These are phyloP conservation scores for Boletus edulis DNA, from an alignment of 768 basidiomycete genomes.

Conservation along the genomic window DNA sequence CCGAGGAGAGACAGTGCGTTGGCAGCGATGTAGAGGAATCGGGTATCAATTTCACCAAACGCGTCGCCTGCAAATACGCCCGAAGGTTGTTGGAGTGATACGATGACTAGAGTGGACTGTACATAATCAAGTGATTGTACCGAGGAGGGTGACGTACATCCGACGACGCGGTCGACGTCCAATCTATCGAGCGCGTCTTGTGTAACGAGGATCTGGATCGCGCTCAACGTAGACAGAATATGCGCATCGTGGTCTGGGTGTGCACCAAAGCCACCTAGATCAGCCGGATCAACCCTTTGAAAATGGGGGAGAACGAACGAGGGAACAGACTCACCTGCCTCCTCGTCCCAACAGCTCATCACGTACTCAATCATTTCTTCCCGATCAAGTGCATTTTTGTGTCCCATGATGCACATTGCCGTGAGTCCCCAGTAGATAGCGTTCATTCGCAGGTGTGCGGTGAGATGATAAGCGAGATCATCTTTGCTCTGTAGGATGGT, in stretches of 20 bases:
- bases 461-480: slow-evolving; percentile 86
- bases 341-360: slow-evolving; percentile 93
- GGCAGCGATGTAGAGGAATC: slow-evolving; percentile 88
- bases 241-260: slow-evolving; percentile 95
- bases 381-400: slow-evolving; percentile 72
- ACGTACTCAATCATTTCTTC: slow-evolving; percentile 85
- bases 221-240: slow-evolving; percentile 81
- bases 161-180: slow-evolving; percentile 65
- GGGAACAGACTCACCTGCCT: slow-evolving; percentile 54
- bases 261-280: slow-evolving; percentile 83
- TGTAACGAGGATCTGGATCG: slow-evolving; percentile 89
- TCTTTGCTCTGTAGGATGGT: slow-evolving; percentile 59
- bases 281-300: slow-evolving; percentile 6
- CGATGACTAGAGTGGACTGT: slow-evolving; percentile 55
- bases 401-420: slow-evolving; percentile 78
- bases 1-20: slow-evolving; percentile 83
- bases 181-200: slow-evolving; percentile 77
- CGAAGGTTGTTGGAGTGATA: slow-evolving; percentile 79
- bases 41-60: slow-evolving; percentile 91
- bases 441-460: slow-evolving; percentile 91
- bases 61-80: slow-evolving; percentile 89
- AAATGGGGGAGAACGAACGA: neutral
- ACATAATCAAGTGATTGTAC: neutral
- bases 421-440: slow-evolving; percentile 97
- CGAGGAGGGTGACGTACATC: slow-evolving; percentile 50